A percentile compares a stretch with the other conserved stretches of the same genome.
phyloP scores from a whole-genome alignment of 2,329 filamentous ascomycete genomes.

The Alternaria sp. region DNA sequence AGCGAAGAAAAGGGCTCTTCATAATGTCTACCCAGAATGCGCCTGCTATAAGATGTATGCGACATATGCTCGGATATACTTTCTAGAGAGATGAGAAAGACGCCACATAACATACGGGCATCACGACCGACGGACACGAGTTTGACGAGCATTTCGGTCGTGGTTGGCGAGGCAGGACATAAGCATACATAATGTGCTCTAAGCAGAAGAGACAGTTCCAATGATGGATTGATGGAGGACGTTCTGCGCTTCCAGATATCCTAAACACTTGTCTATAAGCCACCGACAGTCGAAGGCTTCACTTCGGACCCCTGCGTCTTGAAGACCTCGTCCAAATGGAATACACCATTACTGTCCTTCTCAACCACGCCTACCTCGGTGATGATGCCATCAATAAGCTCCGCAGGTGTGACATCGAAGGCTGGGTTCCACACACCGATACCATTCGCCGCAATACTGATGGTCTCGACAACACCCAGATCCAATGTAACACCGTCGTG shows the following conservation, averaged over 20 bases:
- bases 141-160: not conserved
- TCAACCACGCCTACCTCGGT: constrained; percentile 89
- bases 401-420: constrained; percentile 91
- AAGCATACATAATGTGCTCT: not conserved
- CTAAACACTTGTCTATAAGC: constrained; percentile 25
- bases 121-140: not conserved
- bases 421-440: constrained; percentile 96
- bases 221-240: not conserved
- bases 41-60: not conserved
- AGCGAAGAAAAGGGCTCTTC: constrained; percentile 20
- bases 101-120: not conserved
- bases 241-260: not conserved
- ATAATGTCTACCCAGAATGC: constrained; percentile 9
- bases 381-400: constrained; percentile 90
- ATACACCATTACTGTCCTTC: constrained; percentile 73
- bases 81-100: not conserved
- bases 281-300: constrained; percentile 44
- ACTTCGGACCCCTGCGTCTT: constrained; percentile 27
- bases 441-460: constrained; percentile 78
- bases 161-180: not conserved
- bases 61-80: not conserved
- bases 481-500: constrained; percentile 69
- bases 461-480: constrained; percentile 67
- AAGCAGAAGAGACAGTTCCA: not conserved
- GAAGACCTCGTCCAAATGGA: constrained; percentile 62